Conservation (phyloP, 2,329 filamentous ascomycete species). For the Penicillium sp. region DNA sequence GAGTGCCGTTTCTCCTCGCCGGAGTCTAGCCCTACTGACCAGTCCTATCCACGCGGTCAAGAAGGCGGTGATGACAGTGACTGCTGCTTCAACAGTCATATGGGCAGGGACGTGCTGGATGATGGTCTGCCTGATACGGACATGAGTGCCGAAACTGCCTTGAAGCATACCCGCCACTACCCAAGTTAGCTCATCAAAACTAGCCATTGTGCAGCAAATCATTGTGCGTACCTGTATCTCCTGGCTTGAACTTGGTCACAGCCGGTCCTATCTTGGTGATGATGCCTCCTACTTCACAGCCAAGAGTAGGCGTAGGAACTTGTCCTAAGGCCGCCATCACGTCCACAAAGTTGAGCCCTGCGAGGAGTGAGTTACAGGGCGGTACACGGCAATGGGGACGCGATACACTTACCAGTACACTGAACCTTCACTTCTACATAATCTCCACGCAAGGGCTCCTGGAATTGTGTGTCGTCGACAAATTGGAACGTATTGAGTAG, state of each 20-base stretch:
- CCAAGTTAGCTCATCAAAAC: no score
- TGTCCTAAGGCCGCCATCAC: constrained; percentile 1
- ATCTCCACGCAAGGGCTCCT: no score
- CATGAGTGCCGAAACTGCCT: background rate
- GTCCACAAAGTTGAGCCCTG: constrained; percentile 1
- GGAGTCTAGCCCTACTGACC: background rate
- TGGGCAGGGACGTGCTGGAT: background rate
- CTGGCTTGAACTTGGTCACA: background rate
- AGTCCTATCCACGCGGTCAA: no score
- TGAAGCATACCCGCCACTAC: background rate
- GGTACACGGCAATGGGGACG: no score
- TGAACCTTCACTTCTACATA: no score
- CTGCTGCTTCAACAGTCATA: background rate
- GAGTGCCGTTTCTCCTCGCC: background rate
- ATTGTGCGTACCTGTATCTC: background rate
- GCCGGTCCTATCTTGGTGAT: background rate
- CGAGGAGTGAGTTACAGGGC: background rate
- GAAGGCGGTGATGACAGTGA: no score
- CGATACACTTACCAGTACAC: no score
- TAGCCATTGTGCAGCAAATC: no score
- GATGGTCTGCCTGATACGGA: background rate
- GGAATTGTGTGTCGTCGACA: no score
- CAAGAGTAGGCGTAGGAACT: background rate
- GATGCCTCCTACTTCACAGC: background rate
- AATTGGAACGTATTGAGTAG: no score